These are phyloP conservation scores for Macadamia integrifolia DNA, from an alignment of 164 flowering plant genomes.

Conservation along the genomic window DNA sequence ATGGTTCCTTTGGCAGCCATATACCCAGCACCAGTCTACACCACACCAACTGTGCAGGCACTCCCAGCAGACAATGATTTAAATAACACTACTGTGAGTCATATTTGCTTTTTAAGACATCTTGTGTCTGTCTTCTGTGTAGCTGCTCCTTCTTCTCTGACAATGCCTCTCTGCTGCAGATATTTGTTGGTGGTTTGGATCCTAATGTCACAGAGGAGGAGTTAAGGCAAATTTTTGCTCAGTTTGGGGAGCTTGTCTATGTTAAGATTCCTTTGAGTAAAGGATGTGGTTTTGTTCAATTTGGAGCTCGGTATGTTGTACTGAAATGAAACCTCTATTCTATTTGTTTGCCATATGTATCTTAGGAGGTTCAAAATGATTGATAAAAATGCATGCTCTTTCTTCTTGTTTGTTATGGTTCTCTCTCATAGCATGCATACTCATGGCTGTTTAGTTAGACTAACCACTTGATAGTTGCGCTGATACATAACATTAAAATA, in stretches of 20 bases:
- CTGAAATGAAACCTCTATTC: neutral
- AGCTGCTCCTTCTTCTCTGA: constrained; percentile 6
- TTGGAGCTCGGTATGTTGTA: constrained; percentile 54
- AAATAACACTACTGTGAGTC: constrained; percentile 86
- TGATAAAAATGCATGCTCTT: neutral
- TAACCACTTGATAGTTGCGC: neutral
- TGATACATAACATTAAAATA: neutral
- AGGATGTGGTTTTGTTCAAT: constrained; percentile 95
- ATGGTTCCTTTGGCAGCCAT: constrained; percentile 40
- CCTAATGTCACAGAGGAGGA: constrained; percentile 88
- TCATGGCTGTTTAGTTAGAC: neutral
- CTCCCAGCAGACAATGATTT: constrained; percentile 61
- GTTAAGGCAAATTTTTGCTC: constrained; percentile 69
- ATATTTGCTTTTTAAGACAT: constrained; percentile 1
- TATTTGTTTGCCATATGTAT: neutral
- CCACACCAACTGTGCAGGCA: constrained; percentile 53
- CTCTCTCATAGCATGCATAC: neutral
- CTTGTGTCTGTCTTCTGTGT: neutral
- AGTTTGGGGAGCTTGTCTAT: constrained; percentile 77
- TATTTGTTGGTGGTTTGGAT: constrained; percentile 86
- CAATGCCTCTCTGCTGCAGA: constrained; percentile 41
- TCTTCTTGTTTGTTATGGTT: neutral
- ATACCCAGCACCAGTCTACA: constrained; percentile 68
- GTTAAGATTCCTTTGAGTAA: constrained; percentile 73
- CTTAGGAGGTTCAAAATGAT: neutral